Percentiles rank a stretch among this genome's conserved stretches.
Conservation (phyloP, 495 filamentous ascomycete genomes). For the Aspergillus diversus region DNA sequence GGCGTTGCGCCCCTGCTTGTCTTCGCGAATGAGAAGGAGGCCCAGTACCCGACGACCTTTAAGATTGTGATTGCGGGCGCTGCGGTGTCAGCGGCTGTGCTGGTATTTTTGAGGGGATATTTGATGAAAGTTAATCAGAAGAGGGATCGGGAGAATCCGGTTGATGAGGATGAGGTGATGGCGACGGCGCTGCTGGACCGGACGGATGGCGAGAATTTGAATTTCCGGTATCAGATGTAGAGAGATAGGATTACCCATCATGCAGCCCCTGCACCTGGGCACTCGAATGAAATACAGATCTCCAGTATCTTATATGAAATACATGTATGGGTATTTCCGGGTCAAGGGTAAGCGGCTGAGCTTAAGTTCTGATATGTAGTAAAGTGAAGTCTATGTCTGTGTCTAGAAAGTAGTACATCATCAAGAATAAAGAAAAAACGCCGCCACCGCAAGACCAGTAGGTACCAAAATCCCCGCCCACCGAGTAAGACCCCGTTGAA, state of each 20-base stretch:
- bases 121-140: neutral
- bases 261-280: no score
- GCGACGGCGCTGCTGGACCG: slow-evolving; percentile 3
- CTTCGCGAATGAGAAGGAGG: neutral
- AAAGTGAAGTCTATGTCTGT: no score
- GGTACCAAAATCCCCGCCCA: slow-evolving; percentile 18
- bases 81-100: neutral
- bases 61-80: slow-evolving; percentile 6
- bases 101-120: neutral
- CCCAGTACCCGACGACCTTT: slow-evolving; percentile 2
- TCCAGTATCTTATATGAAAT: no score
- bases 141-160: slow-evolving; percentile 1
- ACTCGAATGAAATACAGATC: no score
- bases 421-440: neutral
- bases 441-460: neutral
- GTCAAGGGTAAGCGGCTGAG: no score
- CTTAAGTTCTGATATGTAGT: no score
- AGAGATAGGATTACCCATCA: no score
- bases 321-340: no score
- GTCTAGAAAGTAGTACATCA: no score
- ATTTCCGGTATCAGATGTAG: slow-evolving; percentile 8
- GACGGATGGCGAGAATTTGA: slow-evolving; percentile 7
- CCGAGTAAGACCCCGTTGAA: slow-evolving; percentile 24
- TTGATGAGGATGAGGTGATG: neutral
- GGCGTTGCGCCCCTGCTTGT: neutral